Conservation (phyloP, 2,329 filamentous ascomycete genomes). For the Verticillium isaacii region DNA sequence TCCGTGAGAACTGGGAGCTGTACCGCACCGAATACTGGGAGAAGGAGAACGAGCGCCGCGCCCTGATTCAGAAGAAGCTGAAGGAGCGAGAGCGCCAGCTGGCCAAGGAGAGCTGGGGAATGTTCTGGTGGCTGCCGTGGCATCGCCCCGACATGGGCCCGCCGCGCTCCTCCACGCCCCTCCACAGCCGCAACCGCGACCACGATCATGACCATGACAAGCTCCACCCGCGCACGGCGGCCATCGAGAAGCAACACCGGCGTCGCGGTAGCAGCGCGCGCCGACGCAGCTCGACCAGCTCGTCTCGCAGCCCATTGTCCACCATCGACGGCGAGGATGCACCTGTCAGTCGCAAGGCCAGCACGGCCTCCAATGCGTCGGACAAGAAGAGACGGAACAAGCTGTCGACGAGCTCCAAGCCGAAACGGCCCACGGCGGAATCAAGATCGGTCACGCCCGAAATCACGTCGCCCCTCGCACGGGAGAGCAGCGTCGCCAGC, state of each 20-base stretch:
- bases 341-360: constrained; percentile 34
- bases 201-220: constrained; percentile 1
- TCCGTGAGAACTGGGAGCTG: constrained; percentile 94
- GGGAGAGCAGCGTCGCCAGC: constrained; percentile 35
- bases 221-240: constrained; percentile 33
- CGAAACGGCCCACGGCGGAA: constrained; percentile 40
- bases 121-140: constrained; percentile 86
- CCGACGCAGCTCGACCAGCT: constrained; percentile 47
- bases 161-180: constrained; percentile 19
- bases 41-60: constrained; percentile 84
- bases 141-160: constrained; percentile 21
- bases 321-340: constrained; percentile 39
- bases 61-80: constrained; percentile 65
- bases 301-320: constrained; percentile 45
- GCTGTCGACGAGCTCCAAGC: constrained; percentile 31
- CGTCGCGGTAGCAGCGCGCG: constrained; percentile 44
- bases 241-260: constrained; percentile 40
- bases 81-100: constrained; percentile 63
- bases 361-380: constrained; percentile 40
- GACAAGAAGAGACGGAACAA: constrained; percentile 50
- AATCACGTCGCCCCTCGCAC: constrained; percentile 46
- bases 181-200: constrained; percentile 19
- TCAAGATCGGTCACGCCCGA: constrained; percentile 52
- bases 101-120: constrained; percentile 63
- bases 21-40: constrained; percentile 97